These are phyloP conservation scores for Quercus lobata DNA, from an alignment of 331 rosid genomes.

Conservation along the genomic window DNA sequence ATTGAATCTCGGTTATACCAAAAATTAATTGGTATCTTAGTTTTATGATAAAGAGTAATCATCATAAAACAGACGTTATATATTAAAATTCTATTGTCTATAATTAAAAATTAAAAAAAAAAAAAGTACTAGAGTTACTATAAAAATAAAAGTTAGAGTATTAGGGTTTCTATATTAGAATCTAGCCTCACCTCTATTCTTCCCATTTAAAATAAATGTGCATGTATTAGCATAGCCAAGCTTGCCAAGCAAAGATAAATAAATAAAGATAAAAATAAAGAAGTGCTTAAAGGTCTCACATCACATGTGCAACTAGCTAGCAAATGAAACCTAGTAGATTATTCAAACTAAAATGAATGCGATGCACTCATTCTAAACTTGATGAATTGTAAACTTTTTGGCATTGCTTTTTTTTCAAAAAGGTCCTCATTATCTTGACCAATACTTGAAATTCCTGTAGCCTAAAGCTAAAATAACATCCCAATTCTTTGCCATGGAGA, in stretches of 20 bases:
- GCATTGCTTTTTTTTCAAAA: conserved; percentile 28
- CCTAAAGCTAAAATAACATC: not conserved
- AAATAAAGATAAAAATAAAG: not conserved
- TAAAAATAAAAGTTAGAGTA: no score
- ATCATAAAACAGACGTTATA: no score
- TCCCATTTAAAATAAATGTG: not conserved
- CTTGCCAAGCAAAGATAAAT: conserved; percentile 7
- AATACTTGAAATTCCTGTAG: not conserved
- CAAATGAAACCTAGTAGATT: conserved; percentile 1
- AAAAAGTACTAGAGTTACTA: no score
- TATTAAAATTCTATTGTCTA: no score
- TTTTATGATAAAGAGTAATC: no score
- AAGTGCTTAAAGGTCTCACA: conserved; percentile 22
- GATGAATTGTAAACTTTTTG: conserved; percentile 26
- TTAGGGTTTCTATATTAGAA: no score
- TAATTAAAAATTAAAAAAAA: no score
- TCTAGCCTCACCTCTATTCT: no score
- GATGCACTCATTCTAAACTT: conserved; percentile 40
- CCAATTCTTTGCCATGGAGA: not conserved
- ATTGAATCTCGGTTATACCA: no score
- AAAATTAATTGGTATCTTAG: no score
- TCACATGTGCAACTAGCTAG: conserved; percentile 28
- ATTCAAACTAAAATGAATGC: conserved; percentile 15
- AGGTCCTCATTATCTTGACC: conserved; percentile 34
- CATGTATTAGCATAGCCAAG: not conserved